Base-by-base conservation (phyloP, 116 monocot genomes). In the Posidonia oceanica region DNA sequence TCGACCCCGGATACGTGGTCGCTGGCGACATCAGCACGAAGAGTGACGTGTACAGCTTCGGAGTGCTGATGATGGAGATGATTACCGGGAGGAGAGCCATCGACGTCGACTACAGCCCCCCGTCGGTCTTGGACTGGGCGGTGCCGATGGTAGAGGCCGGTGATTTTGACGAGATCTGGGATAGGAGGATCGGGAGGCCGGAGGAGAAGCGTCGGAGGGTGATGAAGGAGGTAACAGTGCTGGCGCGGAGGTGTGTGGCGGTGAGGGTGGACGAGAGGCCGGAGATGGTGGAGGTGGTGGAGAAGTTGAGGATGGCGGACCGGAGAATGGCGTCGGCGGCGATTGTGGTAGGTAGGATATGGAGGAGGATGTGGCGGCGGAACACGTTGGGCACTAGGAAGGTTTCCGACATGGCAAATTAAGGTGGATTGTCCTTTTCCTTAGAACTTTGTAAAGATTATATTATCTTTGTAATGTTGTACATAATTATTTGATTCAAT, bases 41-140 rank as follows among this genome's bases (percentile, higher is more conserved):
- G 48, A 79, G 52, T 22, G 90, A 90, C 73, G 86, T 90, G 64
- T 86, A 77, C 77, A 90, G 90, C 75, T 86, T 86, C 60, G 90
- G 90, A 5, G 79, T 90, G 21, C 52, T 86, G 15, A 36, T 90
- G 66, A 67, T 86, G 36, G 90, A 90, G 80, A 60, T 90, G 15
- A 37, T 86, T 6, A 86, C 79, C 64, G 75, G 73, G 39, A 66
- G 86, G 64, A 76, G 75, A 75, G 81, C 73, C 59, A 80, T 86
- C 63, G 86, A 86, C 63, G 41, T 78, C 52, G 71, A 63, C 36
- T 11, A 62, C 3, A 78, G 64, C 8, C 75, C 80, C 13, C 72
- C 74, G 37, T 78, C 73, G 39, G 71, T 88, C 41, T 68, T 85
- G 54, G 51, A 69, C 48, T 88, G 82, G 82, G 82, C 80, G 0